A percentile compares a stretch with the other conserved stretches of the same genome.
phyloP scores from a whole-genome alignment of 331 rosid genomes.

The Malus hybrid region DNA sequence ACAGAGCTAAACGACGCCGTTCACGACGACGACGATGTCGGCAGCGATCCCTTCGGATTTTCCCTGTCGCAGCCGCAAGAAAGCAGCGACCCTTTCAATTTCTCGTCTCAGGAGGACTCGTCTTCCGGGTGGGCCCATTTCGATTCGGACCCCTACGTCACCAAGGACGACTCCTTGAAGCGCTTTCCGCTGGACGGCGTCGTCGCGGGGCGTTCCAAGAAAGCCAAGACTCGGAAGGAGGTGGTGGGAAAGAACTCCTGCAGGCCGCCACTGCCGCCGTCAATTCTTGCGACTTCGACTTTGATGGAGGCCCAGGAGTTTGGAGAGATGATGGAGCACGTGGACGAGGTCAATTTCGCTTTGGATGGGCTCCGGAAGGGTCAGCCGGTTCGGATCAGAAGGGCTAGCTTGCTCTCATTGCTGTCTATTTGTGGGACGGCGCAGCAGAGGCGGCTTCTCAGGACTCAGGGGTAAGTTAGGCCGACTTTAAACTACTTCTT shows the following conservation, averaged over 20 bases:
- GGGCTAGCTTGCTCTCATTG: conserved; percentile 73
- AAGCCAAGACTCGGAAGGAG: conserved; percentile 17
- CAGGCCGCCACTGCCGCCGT: not conserved
- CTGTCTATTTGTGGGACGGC: conserved; percentile 62
- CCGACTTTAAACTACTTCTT: not conserved
- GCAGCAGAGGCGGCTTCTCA: conserved; percentile 74
- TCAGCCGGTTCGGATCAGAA: conserved; percentile 83
- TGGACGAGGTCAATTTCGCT: conserved; percentile 81
- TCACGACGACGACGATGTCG: conserved; percentile 14
- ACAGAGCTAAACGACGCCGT: conserved; percentile 24
- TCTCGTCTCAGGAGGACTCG: conserved; percentile 65
- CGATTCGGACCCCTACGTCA: conserved; percentile 51
- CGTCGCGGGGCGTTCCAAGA: conserved; percentile 38
- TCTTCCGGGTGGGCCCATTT: conserved; percentile 61
- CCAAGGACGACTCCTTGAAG: conserved; percentile 9
- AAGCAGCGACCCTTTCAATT: conserved; percentile 32
- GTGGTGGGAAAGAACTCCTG: conserved; percentile 4
- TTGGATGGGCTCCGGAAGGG: conserved; percentile 77
- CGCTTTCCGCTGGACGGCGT: conserved; percentile 26
- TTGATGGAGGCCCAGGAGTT: conserved; percentile 93
- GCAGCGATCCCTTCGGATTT: not conserved
- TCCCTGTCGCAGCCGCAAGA: conserved; percentile 13
- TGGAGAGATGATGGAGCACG: conserved; percentile 94
- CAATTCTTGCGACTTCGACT: conserved; percentile 57
- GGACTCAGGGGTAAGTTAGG: conserved; percentile 74